A percentile compares a stretch with the other conserved stretches of the same genome.
phyloP scores from a whole-genome alignment of 2,329 filamentous ascomycete species.

The Penicillium psychrosexuale region DNA sequence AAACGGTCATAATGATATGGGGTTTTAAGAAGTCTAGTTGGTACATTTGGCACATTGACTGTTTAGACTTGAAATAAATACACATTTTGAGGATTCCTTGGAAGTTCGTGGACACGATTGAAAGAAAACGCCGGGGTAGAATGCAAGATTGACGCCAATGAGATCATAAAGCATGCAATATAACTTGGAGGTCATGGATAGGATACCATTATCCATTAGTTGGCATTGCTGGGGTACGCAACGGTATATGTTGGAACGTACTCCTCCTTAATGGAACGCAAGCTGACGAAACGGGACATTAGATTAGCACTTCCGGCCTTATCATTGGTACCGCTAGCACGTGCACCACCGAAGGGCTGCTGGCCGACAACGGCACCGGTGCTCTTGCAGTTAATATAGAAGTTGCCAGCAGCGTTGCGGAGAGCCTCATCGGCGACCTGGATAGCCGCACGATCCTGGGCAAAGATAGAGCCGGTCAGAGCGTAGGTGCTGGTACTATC shows the following conservation, averaged over 20 bases:
- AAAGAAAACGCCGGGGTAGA: slow-evolving; percentile 18
- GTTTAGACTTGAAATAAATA: slow-evolving; percentile 4
- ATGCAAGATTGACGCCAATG: slow-evolving; percentile 22
- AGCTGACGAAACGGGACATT: slow-evolving; percentile 64
- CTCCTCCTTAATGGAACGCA: slow-evolving; percentile 71
- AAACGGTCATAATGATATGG: not conserved
- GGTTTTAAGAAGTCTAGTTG: not conserved
- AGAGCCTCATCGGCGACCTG: slow-evolving; percentile 37
- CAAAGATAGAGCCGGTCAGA: slow-evolving; percentile 45
- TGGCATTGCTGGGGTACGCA: slow-evolving; percentile 68
- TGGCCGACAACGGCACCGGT: slow-evolving; percentile 70
- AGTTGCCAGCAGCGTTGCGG: slow-evolving; percentile 41
- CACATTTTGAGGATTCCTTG: slow-evolving; percentile 1
- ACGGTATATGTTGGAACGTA: slow-evolving; percentile 63
- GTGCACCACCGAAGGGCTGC: slow-evolving; percentile 67
- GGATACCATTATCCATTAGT: slow-evolving; percentile 35
- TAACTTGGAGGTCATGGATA: not conserved
- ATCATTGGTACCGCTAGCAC: slow-evolving; percentile 69
- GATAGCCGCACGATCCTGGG: slow-evolving; percentile 38
- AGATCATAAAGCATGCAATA: slow-evolving; percentile 19
- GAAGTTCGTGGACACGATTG: not conserved
- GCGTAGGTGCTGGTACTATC: slow-evolving; percentile 43
- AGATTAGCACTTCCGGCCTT: slow-evolving; percentile 67
- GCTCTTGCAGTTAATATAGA: slow-evolving; percentile 50
- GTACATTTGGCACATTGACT: slow-evolving; percentile 2